phyloP scores from a whole-genome alignment of 139 green algal species.

The Chlorella sorokiniana region DNA sequence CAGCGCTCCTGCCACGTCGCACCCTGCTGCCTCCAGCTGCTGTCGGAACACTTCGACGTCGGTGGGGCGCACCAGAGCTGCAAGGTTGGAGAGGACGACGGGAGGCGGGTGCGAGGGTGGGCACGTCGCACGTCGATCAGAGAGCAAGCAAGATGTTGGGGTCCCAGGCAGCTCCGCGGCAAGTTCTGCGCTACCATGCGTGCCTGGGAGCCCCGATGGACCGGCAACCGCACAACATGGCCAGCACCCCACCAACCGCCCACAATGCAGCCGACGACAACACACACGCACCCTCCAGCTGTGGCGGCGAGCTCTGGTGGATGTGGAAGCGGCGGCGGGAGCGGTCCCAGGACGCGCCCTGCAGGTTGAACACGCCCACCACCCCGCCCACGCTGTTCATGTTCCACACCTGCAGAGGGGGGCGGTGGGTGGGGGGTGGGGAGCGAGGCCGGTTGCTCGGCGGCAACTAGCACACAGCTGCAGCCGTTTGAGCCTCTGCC shows the following conservation, averaged over 20 bases:
- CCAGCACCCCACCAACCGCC: no score
- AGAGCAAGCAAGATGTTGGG: background rate
- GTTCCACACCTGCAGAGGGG: conserved; percentile 71
- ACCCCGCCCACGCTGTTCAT: conserved; percentile 66
- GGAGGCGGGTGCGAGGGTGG: no score
- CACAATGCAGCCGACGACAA: background rate
- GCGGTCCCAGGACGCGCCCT: conserved; percentile 87
- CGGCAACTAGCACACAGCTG: no score
- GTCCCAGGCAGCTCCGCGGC: no score
- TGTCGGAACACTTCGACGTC: conserved; percentile 65
- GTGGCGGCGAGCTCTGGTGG: conserved; percentile 55
- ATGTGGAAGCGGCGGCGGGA: conserved; percentile 68
- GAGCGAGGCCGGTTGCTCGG: no score
- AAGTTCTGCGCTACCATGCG: no score
- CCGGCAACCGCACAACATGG: no score
- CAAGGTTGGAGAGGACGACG: background rate
- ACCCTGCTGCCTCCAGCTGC: conserved; percentile 13
- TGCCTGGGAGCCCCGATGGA: no score
- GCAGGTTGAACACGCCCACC: conserved; percentile 87
- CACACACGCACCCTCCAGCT: conserved; percentile 32
- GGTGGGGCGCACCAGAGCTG: conserved; percentile 35
- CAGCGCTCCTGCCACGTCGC: background rate
- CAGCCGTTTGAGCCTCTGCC: no score
- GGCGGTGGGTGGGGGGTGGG: background rate
- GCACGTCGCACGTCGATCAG: background rate